Base-by-base conservation (phyloP, 208 protist species). In the Trypanosoma melophagium region DNA sequence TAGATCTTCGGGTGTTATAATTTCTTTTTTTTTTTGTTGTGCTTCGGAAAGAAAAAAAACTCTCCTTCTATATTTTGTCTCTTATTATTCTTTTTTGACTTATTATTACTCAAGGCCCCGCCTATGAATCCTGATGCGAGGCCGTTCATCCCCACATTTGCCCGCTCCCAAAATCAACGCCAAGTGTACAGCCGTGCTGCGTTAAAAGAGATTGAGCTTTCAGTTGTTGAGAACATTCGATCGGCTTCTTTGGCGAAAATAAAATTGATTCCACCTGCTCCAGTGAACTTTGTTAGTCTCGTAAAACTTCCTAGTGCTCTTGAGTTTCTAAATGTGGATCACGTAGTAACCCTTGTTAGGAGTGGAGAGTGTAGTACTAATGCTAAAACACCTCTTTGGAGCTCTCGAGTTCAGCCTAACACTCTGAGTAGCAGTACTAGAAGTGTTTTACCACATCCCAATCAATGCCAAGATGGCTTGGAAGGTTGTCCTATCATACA, bases 401-500 rank as follows among this genome's bases (percentile, higher is more conserved):
- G 28, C 5, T 35, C 28, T 1, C 1, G 5, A 35, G 28, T 35
- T 35, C 28, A 35, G 5, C 28, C 28, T 5, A 35, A 35, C 28
- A 5, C 28, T 35, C 28, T 35, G 1, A 35, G 28, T 59, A 54
- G 3, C 13, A 60, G 5, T 40, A 49, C 13, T 17, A 8, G 28
- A n/a, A 40, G 21, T 56, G 19, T 50, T 21, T n/a, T 3, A 45
- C 57, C 24, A 5, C 45, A 19, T 21, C 61, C 61, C 24, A 42
- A 7, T 21, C 25, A 63, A 19, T 70, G 61, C 40, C 59, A 57
- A 17, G 68, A 78, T 7, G 81, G 81, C 8, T 66, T 68, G 17
- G 69, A 77, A 45, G 76, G 76, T 8, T 94, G 88, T 60, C 24
- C 60, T 1, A 59, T 70, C 0, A 31, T 90, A 0, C 52, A 76